Percentiles rank a stretch among this genome's conserved stretches.
Conservation (phyloP, 768 basidiomycete species). For the Tricholoma sp. region DNA sequence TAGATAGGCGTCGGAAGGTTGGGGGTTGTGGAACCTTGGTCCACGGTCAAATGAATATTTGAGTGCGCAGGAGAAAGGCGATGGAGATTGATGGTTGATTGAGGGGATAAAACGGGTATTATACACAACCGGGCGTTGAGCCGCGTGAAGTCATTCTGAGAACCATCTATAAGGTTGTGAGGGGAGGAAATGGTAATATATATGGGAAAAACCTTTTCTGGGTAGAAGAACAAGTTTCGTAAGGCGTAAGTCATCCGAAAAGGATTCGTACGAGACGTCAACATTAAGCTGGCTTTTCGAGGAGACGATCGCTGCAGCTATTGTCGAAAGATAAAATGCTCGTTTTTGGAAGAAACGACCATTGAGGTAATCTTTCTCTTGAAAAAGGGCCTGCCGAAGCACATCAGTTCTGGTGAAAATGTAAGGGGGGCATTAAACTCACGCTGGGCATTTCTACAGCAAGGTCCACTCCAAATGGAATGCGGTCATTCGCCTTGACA, state of each 20-base stretch:
- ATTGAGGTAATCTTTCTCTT: conserved; percentile 92
- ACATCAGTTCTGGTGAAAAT: conserved; percentile 10
- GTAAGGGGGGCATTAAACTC: conserved; percentile 20
- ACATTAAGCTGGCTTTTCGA: conserved; percentile 44
- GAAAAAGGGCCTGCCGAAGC: conserved; percentile 63
- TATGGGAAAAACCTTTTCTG: conserved; percentile 37
- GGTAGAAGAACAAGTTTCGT: conserved; percentile 61
- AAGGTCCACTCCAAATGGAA: conserved; percentile 68
- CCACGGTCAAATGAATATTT: conserved; percentile 35
- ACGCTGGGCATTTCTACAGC: conserved; percentile 86
- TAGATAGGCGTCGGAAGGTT: conserved; percentile 68
- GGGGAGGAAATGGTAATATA: conserved; percentile 22
- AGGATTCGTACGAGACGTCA: conserved; percentile 56
- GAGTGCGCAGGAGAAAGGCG: conserved; percentile 71
- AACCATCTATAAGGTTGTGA: conserved; percentile 36
- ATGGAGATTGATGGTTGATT: conserved; percentile 60
- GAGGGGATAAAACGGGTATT: conserved; percentile 56
- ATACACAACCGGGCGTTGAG: conserved; percentile 69
- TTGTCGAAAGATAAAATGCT: conserved; percentile 79
- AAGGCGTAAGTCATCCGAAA: conserved; percentile 55
- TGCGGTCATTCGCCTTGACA: conserved; percentile 66
- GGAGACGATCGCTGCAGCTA: conserved; percentile 53
- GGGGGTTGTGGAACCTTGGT: conserved; percentile 16
- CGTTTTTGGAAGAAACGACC: conserved; percentile 90
- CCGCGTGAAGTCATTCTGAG: conserved; percentile 55